Conservation (phyloP, 139 green algal genomes). For the Chlamydomonas sp. region DNA sequence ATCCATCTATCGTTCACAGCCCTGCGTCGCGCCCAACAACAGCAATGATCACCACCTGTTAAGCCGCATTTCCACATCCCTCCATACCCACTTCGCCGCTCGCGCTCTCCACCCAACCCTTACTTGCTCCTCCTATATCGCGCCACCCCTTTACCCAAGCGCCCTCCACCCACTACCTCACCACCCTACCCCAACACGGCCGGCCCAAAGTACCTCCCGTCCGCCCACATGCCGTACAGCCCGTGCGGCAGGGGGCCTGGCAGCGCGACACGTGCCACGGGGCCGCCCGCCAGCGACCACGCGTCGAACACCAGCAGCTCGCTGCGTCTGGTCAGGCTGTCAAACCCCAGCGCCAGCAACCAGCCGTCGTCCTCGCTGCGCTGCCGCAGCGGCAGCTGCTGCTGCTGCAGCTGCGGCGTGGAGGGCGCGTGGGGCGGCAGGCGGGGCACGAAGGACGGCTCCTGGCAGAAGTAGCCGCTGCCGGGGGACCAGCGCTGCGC, state of each 20-base stretch:
- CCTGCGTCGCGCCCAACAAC: no score
- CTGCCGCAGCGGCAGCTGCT: not conserved
- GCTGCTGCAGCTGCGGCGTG: not conserved
- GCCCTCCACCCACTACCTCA: no score
- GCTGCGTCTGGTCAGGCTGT: conserved; percentile 19
- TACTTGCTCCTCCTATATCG: no score
- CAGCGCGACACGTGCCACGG: conserved; percentile 53
- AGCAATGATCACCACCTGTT: no score
- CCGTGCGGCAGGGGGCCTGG: conserved; percentile 43
- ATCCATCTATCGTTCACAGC: no score
- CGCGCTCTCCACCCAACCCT: no score
- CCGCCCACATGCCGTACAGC: conserved; percentile 59
- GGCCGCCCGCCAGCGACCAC: conserved; percentile 43
- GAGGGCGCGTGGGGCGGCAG: not conserved
- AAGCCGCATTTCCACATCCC: no score
- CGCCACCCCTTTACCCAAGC: no score
- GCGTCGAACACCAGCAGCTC: conserved; percentile 69
- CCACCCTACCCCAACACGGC: not conserved
- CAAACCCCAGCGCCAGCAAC: conserved; percentile 44
- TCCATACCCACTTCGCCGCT: no score
- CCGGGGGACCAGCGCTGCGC: not conserved
- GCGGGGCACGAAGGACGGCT: conserved; percentile 34
- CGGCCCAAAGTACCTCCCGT: conserved; percentile 21
- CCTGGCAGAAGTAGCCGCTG: conserved; percentile 13
- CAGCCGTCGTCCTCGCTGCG: conserved; percentile 40